These are phyloP conservation scores for Clonostachys solani DNA, from an alignment of 2,329 filamentous ascomycete genomes.

Conservation along the genomic window DNA sequence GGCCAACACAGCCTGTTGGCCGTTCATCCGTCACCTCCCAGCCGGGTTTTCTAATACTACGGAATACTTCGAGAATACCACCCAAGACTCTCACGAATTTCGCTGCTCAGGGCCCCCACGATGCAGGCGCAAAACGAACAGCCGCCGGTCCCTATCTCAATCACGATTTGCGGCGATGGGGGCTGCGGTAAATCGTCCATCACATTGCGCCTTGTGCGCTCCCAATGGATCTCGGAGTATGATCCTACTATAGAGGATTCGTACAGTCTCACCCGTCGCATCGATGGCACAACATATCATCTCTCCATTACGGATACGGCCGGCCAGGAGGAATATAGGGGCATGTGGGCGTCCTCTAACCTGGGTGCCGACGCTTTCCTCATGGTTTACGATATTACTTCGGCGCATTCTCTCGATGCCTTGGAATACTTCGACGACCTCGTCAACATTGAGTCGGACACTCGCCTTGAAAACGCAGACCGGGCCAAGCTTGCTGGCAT, in stretches of 20 bases:
- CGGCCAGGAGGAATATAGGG: slow-evolving; percentile 86
- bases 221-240: slow-evolving; percentile 80
- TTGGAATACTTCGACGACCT: slow-evolving; percentile 78
- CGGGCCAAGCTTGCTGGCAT: slow-evolving; percentile 40
- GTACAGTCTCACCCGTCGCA: slow-evolving; percentile 75
- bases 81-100: too few relatives aligned
- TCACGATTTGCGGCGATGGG: slow-evolving; percentile 84
- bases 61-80: too few relatives aligned
- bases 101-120: neutral
- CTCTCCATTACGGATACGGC: slow-evolving; percentile 79
- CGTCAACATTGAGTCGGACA: slow-evolving; percentile 79
- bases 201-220: slow-evolving; percentile 75
- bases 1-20: too few relatives aligned
- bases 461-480: slow-evolving; percentile 57
- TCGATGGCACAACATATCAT: slow-evolving; percentile 78
- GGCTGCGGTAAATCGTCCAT: slow-evolving; percentile 84
- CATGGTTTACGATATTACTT: slow-evolving; percentile 85
- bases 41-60: too few relatives aligned
- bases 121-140: slow-evolving; percentile 4
- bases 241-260: slow-evolving; percentile 81
- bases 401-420: slow-evolving; percentile 60
- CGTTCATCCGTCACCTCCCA: too few relatives aligned
- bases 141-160: slow-evolving; percentile 55
- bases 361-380: slow-evolving; percentile 78
- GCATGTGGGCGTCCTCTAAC: slow-evolving; percentile 79